Base-by-base conservation (phyloP, 768 basidiomycete genomes). In the Thelephora ganbajun region DNA sequence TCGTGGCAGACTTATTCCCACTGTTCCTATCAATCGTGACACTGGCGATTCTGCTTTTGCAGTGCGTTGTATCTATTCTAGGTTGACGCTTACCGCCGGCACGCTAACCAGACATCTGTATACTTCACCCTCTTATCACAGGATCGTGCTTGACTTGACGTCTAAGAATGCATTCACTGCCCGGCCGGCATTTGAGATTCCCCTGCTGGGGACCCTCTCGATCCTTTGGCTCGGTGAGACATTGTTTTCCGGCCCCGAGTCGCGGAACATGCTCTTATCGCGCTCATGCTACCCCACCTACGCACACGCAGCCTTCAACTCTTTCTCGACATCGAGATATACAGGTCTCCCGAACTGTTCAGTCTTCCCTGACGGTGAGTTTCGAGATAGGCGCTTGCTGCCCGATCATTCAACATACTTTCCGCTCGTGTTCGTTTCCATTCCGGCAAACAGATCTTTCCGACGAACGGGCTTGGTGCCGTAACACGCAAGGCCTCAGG, bases 301-400 rank as follows among this genome's bases (percentile, higher is more conserved):
- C 11, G 9, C 35, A 6, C 19, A 18, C 19, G 30, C 47, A 76
- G 76, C 67, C 0, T 74, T 75, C 68, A 78, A 74, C 54, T 68
- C 71, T 12, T 79, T 80, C 59, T 79, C 77, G 0, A 77, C 74
- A 14, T 67, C 71, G 12, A 71, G 77, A 33, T 80, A 77, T 77
- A 59, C 58, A 22, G 56, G 64, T 37, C 72, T 74, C 13, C 59
- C 72, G 47, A 56, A 65, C 36, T 79, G 78, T 61, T 59, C 62
- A 41, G 51, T 61, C 41, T 77, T 79, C 35, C 74, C 76, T 22
- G 54, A 49, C 45, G 69, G 75, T 73, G 26, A 20, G 66, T 52
- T 13, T 39, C n/a, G 9, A 34, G 14, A 39, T 11, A 7, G n/a
- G 30, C n/a, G 9, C 43, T n/a, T 34, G 11, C 37, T 18, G 7